Evolutionary conservation across 2,329 filamentous ascomycete species (phyloP).

Genomic region (Calonectria honghensis): DNA sequence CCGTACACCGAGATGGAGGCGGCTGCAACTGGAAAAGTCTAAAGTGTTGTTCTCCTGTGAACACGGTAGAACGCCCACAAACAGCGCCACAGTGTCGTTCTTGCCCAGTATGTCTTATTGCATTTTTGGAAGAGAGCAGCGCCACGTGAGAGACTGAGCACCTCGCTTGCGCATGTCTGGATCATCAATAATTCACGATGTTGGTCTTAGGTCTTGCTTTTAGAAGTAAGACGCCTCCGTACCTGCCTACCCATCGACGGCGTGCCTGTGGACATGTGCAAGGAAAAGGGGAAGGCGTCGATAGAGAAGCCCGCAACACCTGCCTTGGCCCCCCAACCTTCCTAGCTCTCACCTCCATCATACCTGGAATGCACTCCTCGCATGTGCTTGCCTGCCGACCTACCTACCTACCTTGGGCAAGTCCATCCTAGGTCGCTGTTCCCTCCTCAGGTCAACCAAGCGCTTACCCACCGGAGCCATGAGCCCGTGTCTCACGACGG

Average conservation of each 20-base stretch:
- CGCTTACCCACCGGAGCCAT: neutral
- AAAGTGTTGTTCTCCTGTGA: slow-evolving; percentile 34
- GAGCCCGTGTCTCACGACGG: slow-evolving; percentile 10
- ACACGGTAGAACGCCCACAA: slow-evolving; percentile 21
- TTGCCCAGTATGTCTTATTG: slow-evolving; percentile 4
- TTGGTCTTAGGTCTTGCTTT: slow-evolving; percentile 1
- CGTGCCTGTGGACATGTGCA: neutral
- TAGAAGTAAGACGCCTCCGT: slow-evolving; percentile 1
- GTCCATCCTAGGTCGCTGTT: slow-evolving; percentile 3
- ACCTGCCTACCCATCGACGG: slow-evolving; percentile 2
- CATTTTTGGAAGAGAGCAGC: neutral
- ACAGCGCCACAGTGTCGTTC: slow-evolving; percentile 9
- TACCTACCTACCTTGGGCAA: slow-evolving; percentile 7
- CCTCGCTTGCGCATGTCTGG: slow-evolving; percentile 24
- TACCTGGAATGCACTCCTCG: neutral
- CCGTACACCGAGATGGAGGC: slow-evolving; percentile 18
- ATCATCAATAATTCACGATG: slow-evolving; percentile 14
- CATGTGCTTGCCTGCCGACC: neutral
- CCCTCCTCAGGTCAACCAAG: slow-evolving; percentile 20
- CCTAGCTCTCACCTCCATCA: neutral
- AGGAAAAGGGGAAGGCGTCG: slow-evolving; percentile 16
- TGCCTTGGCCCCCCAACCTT: slow-evolving; percentile 11
- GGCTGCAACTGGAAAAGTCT: slow-evolving; percentile 24
- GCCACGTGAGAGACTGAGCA: slow-evolving; percentile 13
- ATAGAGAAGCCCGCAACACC: slow-evolving; percentile 1